Evolutionary conservation across 2,329 filamentous ascomycete species (phyloP).

Genomic region (Colletotrichum simmondsii): DNA sequence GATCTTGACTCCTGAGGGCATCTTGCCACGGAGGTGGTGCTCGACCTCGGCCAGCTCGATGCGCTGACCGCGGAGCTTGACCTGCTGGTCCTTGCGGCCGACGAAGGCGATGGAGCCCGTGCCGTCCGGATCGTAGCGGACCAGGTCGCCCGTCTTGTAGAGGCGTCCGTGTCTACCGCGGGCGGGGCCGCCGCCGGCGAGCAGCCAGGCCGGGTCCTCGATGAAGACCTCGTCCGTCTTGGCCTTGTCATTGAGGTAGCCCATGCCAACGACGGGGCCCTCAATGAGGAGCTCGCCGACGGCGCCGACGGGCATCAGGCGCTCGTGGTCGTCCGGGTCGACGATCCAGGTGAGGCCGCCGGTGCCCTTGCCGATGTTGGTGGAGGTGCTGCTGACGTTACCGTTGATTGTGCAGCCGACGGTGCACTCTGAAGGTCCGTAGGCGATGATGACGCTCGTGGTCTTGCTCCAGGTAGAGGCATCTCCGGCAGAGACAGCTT

Average conservation of each 20-base stretch:
- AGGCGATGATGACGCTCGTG: constrained; percentile 61
- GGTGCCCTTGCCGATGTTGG: constrained; percentile 60
- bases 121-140: constrained; percentile 62
- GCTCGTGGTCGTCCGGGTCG: constrained; percentile 57
- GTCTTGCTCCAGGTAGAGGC: constrained; percentile 58
- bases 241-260: constrained; percentile 67
- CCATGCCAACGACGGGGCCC: constrained; percentile 70
- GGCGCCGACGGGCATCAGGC: constrained; percentile 58
- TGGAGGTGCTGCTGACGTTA: constrained; percentile 49
- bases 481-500: constrained; percentile 63
- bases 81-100: constrained; percentile 74
- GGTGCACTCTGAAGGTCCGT: constrained; percentile 65
- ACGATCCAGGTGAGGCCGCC: constrained; percentile 63
- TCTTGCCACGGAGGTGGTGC: constrained; percentile 56
- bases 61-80: constrained; percentile 74
- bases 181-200: constrained; percentile 50
- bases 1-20: constrained; percentile 55
- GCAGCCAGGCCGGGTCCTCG: constrained; percentile 63
- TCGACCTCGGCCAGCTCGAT: constrained; percentile 70
- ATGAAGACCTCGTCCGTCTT: constrained; percentile 71
- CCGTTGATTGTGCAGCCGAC: constrained; percentile 62
- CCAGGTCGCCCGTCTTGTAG: constrained; percentile 71
- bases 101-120: constrained; percentile 66
- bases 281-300: constrained; percentile 66
- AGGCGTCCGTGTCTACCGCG: constrained; percentile 55